Evolutionary conservation across 495 filamentous ascomycete genomes (phyloP).

Genomic region (Sabuloglossum arenarium): DNA sequence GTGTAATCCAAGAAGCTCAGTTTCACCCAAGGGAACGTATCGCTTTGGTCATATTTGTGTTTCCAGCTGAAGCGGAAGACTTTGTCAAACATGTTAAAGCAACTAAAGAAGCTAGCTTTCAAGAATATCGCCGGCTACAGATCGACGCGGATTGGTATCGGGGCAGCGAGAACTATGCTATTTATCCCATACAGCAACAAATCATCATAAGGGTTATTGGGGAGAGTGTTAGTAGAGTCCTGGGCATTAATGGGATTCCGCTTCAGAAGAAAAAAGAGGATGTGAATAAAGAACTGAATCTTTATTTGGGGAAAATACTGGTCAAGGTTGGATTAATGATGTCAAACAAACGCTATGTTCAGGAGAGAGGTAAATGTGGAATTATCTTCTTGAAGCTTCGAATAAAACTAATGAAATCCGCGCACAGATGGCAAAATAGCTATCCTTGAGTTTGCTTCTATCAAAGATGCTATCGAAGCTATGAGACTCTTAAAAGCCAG

Average conservation of each 20-base stretch:
- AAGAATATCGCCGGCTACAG: slow-evolving; percentile 5
- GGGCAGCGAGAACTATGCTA: slow-evolving; percentile 1
- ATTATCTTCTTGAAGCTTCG: background rate
- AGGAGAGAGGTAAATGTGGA: background rate
- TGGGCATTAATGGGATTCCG: background rate
- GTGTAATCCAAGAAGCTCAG: slow-evolving; percentile 4
- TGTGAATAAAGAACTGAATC: background rate
- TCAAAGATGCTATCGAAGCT: slow-evolving; percentile 5
- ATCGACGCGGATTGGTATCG: slow-evolving; percentile 7
- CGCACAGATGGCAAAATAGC: background rate
- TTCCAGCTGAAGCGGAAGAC: slow-evolving; percentile 2
- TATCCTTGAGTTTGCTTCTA: slow-evolving; percentile 5
- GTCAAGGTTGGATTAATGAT: slow-evolving; percentile 4
- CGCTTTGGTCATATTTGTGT: slow-evolving; percentile 5
- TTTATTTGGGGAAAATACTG: background rate
- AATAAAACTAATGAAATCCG: background rate
- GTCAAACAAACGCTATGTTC: slow-evolving; percentile 1
- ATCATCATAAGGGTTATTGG: background rate
- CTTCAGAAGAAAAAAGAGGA: slow-evolving; percentile 3
- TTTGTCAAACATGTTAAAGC: slow-evolving; percentile 5
- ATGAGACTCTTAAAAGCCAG: background rate
- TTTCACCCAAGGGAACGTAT: slow-evolving; percentile 3
- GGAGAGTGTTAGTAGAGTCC: background rate
- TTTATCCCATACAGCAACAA: background rate
- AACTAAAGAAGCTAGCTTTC: background rate